phyloP scores from a whole-genome alignment of 2,329 filamentous ascomycete species.

The Epichloe uncinata region DNA sequence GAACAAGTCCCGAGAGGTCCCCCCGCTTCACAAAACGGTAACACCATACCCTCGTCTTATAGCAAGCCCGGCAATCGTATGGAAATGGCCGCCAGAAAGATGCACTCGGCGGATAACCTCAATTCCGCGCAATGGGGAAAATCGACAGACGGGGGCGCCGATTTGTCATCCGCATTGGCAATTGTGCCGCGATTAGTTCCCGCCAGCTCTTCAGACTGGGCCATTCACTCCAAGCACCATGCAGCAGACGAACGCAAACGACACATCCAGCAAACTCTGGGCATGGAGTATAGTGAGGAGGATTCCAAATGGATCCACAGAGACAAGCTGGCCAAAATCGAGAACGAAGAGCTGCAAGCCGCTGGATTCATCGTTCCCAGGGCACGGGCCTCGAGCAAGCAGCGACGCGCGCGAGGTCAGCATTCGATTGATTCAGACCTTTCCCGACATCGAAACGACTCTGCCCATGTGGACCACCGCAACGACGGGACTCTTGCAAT shows the following conservation, averaged over 20 bases:
- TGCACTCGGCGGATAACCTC: conserved; percentile 23
- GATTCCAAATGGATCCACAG: conserved; percentile 74
- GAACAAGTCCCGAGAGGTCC: conserved; percentile 9
- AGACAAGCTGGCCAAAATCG: conserved; percentile 71
- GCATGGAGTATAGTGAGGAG: conserved; percentile 30
- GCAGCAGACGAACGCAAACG: conserved; percentile 14
- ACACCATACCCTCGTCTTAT: conserved; percentile 12
- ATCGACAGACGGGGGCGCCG: too few relatives aligned
- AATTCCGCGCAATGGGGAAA: conserved; percentile 12
- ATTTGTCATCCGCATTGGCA: conserved; percentile 11
- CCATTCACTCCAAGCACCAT: conserved; percentile 9
- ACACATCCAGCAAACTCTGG: conserved; percentile 13
- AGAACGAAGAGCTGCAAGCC: conserved; percentile 67
- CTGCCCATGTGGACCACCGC: conserved; percentile 20
- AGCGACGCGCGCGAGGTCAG: conserved; percentile 16
- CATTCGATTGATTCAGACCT: conserved; percentile 4
- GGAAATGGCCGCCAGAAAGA: conserved; percentile 20
- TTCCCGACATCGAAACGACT: conserved; percentile 31
- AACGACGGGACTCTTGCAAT: conserved; percentile 24
- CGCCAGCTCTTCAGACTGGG: conserved; percentile 7
- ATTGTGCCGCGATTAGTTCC: conserved; percentile 13
- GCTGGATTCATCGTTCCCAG: conserved; percentile 54
- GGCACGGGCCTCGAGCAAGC: conserved; percentile 38
- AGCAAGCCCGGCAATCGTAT: conserved; percentile 8
- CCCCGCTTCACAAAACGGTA: conserved; percentile 13